Evolutionary conservation across 768 basidiomycete genomes (phyloP), one percentile per base, ranked within the genome.

Genomic region (Lactarius trivialis): DNA sequence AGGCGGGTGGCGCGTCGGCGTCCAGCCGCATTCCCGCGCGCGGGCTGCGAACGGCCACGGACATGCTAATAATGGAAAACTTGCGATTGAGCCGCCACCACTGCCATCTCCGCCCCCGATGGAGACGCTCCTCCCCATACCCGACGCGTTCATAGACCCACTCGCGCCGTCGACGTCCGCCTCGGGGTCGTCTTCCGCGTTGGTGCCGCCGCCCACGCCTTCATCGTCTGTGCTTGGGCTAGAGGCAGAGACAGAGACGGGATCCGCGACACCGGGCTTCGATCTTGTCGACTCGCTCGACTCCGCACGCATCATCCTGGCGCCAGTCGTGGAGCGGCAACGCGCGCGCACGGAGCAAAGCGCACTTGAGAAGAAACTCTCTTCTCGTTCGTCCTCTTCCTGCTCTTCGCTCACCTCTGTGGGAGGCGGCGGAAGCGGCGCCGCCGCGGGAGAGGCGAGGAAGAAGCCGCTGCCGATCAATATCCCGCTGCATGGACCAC

Each of bases 401-500:
- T 60, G n/a, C 24, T 52, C 49, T n/a, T 51, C 56, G 15, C 28
- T 28, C 6, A 58, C 57, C 9, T 43, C 36, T 28, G 78, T 75
- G 49, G 71, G 66, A 55, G 74, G 70, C 60, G 65, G 56, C 2
- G n/a, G n/a, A n/a, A n/a, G n/a, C n/a, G 69, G 65, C 43, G 21
- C 21, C 7, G 14, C 17, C 24, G 70, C 67, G 33, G 68, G 67
- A 55, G 81, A 79, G 75, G 21, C n/a, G 7, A 63, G 21, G 48
- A 83, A 84, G 76, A 87, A 83, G 72, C 76, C 82, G 39, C 67
- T 82, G 65, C 80, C 84, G 55, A 88, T 92, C 71, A 89, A 85
- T 70, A 90, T 93, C 60, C 89, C 90, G 11, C 74, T 93, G 65
- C 89, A 92, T 73, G 91, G 91, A 0, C 91, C 92, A 37, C 81